A percentile compares a stretch with the other conserved stretches of the same genome.
phyloP scores from a whole-genome alignment of 1,139 yeast genomes.

The Sugiyamaella sp. region DNA sequence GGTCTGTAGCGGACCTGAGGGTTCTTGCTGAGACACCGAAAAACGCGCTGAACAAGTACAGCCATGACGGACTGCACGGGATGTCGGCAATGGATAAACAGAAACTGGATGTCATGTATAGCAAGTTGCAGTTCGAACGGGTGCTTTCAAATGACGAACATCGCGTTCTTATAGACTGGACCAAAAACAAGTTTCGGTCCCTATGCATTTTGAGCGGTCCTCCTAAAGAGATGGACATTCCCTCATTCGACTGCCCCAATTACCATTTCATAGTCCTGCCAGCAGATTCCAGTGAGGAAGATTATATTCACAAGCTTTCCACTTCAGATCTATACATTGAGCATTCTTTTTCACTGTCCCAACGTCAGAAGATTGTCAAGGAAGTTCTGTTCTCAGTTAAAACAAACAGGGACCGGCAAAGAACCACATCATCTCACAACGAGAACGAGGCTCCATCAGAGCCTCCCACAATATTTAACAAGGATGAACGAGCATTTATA shows the following conservation, averaged over 20 bases:
- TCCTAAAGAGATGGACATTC: slow-evolving; percentile 46
- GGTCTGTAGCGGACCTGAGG: slow-evolving; percentile 22
- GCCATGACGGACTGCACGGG: slow-evolving; percentile 27
- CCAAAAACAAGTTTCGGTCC: slow-evolving; percentile 65
- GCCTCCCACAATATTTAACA: slow-evolving; percentile 35
- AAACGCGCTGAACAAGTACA: slow-evolving; percentile 21
- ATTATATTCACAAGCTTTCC: slow-evolving; percentile 48
- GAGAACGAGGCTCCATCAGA: slow-evolving; percentile 3
- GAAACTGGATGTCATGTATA: slow-evolving; percentile 58
- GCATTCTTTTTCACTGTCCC: slow-evolving; percentile 48
- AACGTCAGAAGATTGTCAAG: slow-evolving; percentile 44
- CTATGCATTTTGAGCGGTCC: slow-evolving; percentile 54
- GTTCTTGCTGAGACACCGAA: slow-evolving; percentile 17
- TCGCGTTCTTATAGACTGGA: slow-evolving; percentile 64
- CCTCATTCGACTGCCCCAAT: slow-evolving; percentile 32
- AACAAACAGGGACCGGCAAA: neutral
- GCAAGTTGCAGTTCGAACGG: slow-evolving; percentile 50
- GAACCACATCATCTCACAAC: neutral
- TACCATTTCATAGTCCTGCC: slow-evolving; percentile 53
- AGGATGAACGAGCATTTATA: slow-evolving; percentile 51
- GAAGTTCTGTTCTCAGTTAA: slow-evolving; percentile 37
- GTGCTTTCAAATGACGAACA: slow-evolving; percentile 55
- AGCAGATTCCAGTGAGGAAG: slow-evolving; percentile 49
- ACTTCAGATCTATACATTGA: slow-evolving; percentile 56
- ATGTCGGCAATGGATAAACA: slow-evolving; percentile 37